Evolutionary conservation across 1,284 basidiomycete genomes (phyloP).

Genomic region (Stygiomarasmius scandens): DNA sequence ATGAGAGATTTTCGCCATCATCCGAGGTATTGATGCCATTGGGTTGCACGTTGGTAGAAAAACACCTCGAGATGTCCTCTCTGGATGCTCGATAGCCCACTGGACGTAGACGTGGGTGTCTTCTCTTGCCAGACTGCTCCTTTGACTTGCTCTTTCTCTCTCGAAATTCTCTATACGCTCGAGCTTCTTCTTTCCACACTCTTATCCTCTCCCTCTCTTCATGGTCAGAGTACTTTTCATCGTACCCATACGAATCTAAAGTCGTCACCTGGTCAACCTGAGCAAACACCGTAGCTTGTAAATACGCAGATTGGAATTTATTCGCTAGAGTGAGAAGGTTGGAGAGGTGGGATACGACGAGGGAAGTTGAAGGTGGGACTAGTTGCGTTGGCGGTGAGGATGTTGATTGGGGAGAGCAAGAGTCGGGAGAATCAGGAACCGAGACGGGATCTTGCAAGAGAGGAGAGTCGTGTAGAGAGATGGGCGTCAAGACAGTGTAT

Average conservation of each 20-base stretch:
- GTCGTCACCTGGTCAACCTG: conserved; percentile 14
- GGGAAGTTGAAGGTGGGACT: too few relatives aligned
- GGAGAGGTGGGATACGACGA: conserved; percentile 27
- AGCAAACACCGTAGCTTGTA: conserved; percentile 52
- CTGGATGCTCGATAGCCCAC: conserved; percentile 13
- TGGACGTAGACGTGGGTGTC: conserved; percentile 12
- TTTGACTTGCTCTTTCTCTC: neutral
- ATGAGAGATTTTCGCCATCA: neutral
- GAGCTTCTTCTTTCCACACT: neutral
- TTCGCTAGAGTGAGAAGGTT: conserved; percentile 54
- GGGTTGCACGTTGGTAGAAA: too few relatives aligned
- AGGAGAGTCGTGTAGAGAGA: conserved; percentile 21
- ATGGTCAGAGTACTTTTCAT: neutral
- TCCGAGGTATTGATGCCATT: too few relatives aligned
- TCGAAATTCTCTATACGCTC: neutral
- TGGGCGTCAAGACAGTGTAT: conserved; percentile 12
- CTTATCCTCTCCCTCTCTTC: neutral
- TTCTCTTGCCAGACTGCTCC: neutral
- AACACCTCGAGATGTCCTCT: neutral
- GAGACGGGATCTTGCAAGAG: conserved; percentile 5
- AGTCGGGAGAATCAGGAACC: too few relatives aligned
- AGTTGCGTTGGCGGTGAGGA: conserved; percentile 12
- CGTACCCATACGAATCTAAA: neutral
- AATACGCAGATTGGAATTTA: conserved; percentile 59
- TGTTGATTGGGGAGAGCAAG: conserved; percentile 4